These are phyloP conservation scores for Kwoniella heveanensis DNA, from an alignment of 768 basidiomycete species.

Conservation along the genomic window DNA sequence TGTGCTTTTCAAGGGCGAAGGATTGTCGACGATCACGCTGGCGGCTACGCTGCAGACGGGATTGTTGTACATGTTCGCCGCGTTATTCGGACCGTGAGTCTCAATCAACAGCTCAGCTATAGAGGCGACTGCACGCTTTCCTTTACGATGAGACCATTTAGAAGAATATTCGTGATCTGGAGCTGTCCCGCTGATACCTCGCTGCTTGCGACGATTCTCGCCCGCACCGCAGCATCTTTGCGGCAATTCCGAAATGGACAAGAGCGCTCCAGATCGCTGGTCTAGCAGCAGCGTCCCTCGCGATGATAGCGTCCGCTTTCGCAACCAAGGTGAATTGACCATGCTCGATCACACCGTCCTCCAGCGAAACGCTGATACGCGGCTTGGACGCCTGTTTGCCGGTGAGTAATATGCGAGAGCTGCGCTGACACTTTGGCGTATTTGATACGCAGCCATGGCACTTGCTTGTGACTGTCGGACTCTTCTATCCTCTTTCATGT, in stretches of 20 bases:
- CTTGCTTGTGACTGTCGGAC: conserved; percentile 45
- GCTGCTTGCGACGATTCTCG: too few relatives aligned
- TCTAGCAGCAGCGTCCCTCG: conserved; percentile 24
- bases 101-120: too few relatives aligned
- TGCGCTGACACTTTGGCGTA: neutral
- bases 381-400: too few relatives aligned
- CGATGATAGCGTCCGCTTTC: conserved; percentile 39
- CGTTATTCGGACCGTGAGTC: conserved; percentile 49
- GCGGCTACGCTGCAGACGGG: conserved; percentile 51
- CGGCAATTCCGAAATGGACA: conserved; percentile 34
- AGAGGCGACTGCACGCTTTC: too few relatives aligned
- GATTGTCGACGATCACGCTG: conserved; percentile 35
- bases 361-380: too few relatives aligned
- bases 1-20: conserved; percentile 34
- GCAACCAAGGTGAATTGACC: conserved; percentile 43
- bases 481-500: conserved; percentile 43
- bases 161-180: too few relatives aligned
- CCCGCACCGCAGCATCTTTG: conserved; percentile 24
- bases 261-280: conserved; percentile 33
- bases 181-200: too few relatives aligned
- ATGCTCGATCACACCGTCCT: too few relatives aligned
- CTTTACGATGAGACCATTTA: too few relatives aligned
- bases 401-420: too few relatives aligned
- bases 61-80: conserved; percentile 40
- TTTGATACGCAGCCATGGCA: conserved; percentile 46